Conservation (phyloP, 2,329 filamentous ascomycete species). For the Chaetothyriales sp. region DNA sequence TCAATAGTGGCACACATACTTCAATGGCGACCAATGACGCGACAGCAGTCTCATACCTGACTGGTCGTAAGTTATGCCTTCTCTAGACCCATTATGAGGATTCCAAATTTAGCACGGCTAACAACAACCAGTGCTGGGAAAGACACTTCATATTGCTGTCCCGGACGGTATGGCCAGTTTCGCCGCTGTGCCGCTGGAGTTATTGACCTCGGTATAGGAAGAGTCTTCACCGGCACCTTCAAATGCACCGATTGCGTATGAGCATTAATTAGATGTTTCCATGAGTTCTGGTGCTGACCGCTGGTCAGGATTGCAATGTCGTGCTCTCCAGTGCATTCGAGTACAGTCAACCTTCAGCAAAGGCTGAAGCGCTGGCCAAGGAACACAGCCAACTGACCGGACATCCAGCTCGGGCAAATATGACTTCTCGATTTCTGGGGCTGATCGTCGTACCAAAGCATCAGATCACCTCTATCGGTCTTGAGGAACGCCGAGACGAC, state of each 20-base stretch:
- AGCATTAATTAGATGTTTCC: not conserved
- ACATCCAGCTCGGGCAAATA: conserved; percentile 47
- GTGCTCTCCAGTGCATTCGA: conserved; percentile 78
- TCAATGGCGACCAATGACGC: not conserved
- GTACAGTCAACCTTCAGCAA: conserved; percentile 60
- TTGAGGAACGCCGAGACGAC: conserved; percentile 47
- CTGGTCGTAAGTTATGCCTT: not conserved
- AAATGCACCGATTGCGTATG: conserved; percentile 87
- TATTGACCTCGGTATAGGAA: conserved; percentile 31
- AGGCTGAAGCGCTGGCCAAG: conserved; percentile 31
- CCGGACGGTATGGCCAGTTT: conserved; percentile 8
- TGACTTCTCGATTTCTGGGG: conserved; percentile 77
- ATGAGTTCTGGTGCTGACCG: not conserved
- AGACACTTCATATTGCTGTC: conserved; percentile 16
- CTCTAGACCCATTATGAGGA: not conserved
- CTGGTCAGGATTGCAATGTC: conserved; percentile 63
- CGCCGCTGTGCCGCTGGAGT: not conserved
- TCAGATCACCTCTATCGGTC: conserved; percentile 75
- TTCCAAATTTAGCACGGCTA: not conserved
- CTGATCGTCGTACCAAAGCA: conserved; percentile 78
- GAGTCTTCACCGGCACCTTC: conserved; percentile 79
- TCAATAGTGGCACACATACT: not conserved
- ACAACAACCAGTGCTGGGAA: conserved; percentile 9
- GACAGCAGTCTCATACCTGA: not conserved
- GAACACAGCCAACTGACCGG: conserved; percentile 23